Evolutionary conservation across 352 stramenopile species (phyloP).

Genomic region (Hyaloperonospora arabidopsidis): DNA sequence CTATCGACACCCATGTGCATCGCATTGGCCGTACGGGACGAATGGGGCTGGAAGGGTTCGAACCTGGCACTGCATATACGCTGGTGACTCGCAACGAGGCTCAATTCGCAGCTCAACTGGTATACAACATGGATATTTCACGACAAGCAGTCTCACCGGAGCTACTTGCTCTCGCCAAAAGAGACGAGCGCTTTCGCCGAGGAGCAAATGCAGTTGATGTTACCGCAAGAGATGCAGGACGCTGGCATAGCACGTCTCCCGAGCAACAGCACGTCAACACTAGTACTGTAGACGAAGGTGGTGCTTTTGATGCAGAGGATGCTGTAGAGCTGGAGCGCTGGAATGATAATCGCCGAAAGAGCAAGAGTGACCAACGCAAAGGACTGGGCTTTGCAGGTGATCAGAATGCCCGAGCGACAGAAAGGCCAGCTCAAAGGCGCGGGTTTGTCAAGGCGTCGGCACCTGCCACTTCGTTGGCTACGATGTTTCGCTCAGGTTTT

Average conservation of each 20-base stretch:
- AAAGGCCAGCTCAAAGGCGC: slow-evolving; percentile 9
- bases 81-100: slow-evolving; percentile 65
- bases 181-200: slow-evolving; percentile 45
- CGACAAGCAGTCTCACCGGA: slow-evolving; percentile 47
- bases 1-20: slow-evolving; percentile 88
- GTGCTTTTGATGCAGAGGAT: slow-evolving; percentile 35
- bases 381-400: slow-evolving; percentile 50
- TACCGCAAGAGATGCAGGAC: too few species aligned
- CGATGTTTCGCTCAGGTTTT: slow-evolving; percentile 29
- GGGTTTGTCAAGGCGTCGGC: slow-evolving; percentile 29
- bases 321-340: slow-evolving; percentile 50
- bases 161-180: slow-evolving; percentile 47
- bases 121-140: slow-evolving; percentile 81
- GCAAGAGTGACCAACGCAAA: slow-evolving; percentile 57
- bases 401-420: slow-evolving; percentile 8
- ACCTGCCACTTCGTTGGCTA: slow-evolving; percentile 8
- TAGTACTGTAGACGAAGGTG: background rate
- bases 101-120: slow-evolving; percentile 67
- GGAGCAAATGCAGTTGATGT: slow-evolving; percentile 8
- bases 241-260: background rate
- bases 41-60: slow-evolving; percentile 75
- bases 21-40: slow-evolving; percentile 83
- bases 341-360: slow-evolving; percentile 45
- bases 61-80: slow-evolving; percentile 76
- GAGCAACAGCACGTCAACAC: background rate